Evolutionary conservation across 2,329 filamentous ascomycete genomes (phyloP).

Genomic region (Macrophomina pseudophaseolina): DNA sequence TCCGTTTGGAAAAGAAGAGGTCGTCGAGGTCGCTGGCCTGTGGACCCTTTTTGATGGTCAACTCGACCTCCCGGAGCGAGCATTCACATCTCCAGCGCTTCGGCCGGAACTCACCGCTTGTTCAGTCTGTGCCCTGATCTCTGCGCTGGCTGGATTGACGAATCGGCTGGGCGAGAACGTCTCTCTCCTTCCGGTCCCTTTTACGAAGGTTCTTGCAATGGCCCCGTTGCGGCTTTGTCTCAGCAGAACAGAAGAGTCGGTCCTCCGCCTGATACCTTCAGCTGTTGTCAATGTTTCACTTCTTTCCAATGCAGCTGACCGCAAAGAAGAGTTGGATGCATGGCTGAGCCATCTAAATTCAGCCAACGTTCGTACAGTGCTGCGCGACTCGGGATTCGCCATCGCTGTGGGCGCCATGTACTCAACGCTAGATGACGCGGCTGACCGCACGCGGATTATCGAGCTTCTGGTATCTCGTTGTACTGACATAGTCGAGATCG

Average conservation of each 20-base stretch:
- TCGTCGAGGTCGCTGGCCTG: slow-evolving; percentile 31
- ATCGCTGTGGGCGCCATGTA: slow-evolving; percentile 51
- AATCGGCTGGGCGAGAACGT: neutral
- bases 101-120: slow-evolving; percentile 70
- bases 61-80: slow-evolving; percentile 45
- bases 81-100: slow-evolving; percentile 51
- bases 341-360: slow-evolving; percentile 42
- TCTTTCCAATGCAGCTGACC: slow-evolving; percentile 29
- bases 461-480: slow-evolving; percentile 44
- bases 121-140: slow-evolving; percentile 62
- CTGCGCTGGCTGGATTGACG: slow-evolving; percentile 45
- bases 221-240: slow-evolving; percentile 41
- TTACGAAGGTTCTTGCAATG: slow-evolving; percentile 10
- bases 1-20: neutral
- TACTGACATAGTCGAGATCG: slow-evolving; percentile 45
- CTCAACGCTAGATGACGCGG: slow-evolving; percentile 16
- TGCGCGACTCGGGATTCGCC: slow-evolving; percentile 49
- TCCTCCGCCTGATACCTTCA: slow-evolving; percentile 38
- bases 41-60: slow-evolving; percentile 37
- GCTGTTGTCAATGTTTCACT: slow-evolving; percentile 34
- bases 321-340: slow-evolving; percentile 31
- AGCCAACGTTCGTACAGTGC: slow-evolving; percentile 46
- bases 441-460: slow-evolving; percentile 38
- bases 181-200: neutral
- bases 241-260: slow-evolving; percentile 40